These are phyloP conservation scores for Pythium brachiatum DNA, from an alignment of 352 stramenopile species.

Conservation along the genomic window DNA sequence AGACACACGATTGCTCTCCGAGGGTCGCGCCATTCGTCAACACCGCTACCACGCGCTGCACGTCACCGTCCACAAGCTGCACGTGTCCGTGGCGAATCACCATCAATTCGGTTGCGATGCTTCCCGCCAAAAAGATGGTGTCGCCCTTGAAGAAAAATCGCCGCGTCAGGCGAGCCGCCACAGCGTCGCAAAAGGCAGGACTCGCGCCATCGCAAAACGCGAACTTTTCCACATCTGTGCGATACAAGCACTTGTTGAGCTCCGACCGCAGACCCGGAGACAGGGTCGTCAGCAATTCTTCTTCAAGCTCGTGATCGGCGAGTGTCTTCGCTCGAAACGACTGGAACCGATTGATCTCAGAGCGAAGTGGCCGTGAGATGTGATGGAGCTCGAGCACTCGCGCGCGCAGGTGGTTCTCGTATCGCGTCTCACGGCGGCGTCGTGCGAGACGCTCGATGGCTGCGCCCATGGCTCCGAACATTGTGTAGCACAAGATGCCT, in stretches of 20 bases:
- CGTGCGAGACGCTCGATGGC: slow-evolving; percentile 23
- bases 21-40: slow-evolving; percentile 17
- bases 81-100: slow-evolving; percentile 28
- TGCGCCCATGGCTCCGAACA: slow-evolving; percentile 29
- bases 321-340: slow-evolving; percentile 20
- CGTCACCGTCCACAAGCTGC: slow-evolving; percentile 13
- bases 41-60: slow-evolving; percentile 7
- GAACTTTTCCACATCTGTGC: slow-evolving; percentile 6
- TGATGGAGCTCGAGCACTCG: slow-evolving; percentile 21
- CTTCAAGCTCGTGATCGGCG: slow-evolving; percentile 18
- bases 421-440: slow-evolving; percentile 16
- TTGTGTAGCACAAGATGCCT: slow-evolving; percentile 27
- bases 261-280: slow-evolving; percentile 21
- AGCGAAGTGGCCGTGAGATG: slow-evolving; percentile 18
- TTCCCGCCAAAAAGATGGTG: slow-evolving; percentile 22
- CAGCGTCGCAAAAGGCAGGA: slow-evolving; percentile 14
- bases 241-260: slow-evolving; percentile 18
- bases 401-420: slow-evolving; percentile 25
- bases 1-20: slow-evolving; percentile 19
- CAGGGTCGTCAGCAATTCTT: slow-evolving; percentile 16
- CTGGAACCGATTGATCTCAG: slow-evolving; percentile 28
- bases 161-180: slow-evolving; percentile 18
- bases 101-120: slow-evolving; percentile 16
- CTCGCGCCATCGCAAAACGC: slow-evolving; percentile 7
- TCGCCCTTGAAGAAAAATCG: slow-evolving; percentile 25